A percentile compares a stretch with the other conserved stretches of the same genome.
These are phyloP conservation scores for Aspergillus sp. DNA, from an alignment of 2,329 filamentous ascomycete genomes.

Conservation along the genomic window DNA sequence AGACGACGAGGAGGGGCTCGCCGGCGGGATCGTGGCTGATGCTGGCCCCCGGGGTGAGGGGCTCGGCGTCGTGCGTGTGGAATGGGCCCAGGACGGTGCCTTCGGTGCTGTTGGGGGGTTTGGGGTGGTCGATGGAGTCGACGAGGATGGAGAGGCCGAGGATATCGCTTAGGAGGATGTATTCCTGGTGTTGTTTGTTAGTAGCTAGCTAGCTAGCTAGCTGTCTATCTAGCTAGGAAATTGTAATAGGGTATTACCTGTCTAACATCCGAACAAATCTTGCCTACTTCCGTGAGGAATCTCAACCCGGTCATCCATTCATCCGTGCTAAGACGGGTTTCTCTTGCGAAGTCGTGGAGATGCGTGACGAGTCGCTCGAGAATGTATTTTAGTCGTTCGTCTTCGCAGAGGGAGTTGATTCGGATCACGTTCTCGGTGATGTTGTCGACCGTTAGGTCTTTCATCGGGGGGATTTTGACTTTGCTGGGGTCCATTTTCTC, in stretches of 20 bases:
- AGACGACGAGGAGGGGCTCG: slow-evolving; percentile 71
- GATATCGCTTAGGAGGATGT: slow-evolving; percentile 79
- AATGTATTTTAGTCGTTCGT: slow-evolving; percentile 69
- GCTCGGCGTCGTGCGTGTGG: slow-evolving; percentile 75
- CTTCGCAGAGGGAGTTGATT: slow-evolving; percentile 70
- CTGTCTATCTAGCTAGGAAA: too few relatives aligned
- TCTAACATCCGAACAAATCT: slow-evolving; percentile 73
- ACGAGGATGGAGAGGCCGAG: slow-evolving; percentile 78
- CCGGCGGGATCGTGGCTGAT: slow-evolving; percentile 72
- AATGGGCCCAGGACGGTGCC: slow-evolving; percentile 81
- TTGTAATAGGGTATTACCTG: slow-evolving; percentile 47
- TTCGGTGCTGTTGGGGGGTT: slow-evolving; percentile 69
- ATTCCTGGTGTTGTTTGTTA: slow-evolving; percentile 53
- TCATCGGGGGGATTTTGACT: slow-evolving; percentile 52
- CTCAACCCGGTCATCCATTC: slow-evolving; percentile 77
- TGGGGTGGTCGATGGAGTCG: slow-evolving; percentile 82
- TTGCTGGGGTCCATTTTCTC: slow-evolving; percentile 44
- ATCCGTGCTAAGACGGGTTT: slow-evolving; percentile 71
- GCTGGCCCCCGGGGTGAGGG: slow-evolving; percentile 54
- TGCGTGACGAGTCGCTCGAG: slow-evolving; percentile 74
- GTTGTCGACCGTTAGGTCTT: slow-evolving; percentile 75
- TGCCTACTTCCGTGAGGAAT: slow-evolving; percentile 71
- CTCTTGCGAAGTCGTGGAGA: slow-evolving; percentile 78
- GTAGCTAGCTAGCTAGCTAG: not conserved
- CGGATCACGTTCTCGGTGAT: slow-evolving; percentile 74